These are phyloP conservation scores for Erysiphe neolycopersici DNA, from an alignment of 2,329 filamentous ascomycete genomes.

Conservation along the genomic window DNA sequence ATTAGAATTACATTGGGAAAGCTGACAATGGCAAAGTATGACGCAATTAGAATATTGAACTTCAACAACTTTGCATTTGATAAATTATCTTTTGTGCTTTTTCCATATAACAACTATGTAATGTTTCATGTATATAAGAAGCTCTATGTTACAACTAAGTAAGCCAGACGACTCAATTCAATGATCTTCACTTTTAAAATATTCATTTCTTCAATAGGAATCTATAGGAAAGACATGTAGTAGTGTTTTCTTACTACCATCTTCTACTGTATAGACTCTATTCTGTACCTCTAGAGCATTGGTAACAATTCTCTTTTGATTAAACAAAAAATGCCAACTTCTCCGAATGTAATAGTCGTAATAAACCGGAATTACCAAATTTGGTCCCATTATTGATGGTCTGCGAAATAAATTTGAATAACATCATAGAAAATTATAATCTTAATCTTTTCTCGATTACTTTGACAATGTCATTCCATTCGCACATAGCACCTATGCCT, in stretches of 20 bases:
- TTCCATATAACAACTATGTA: neutral
- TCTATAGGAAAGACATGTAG: no score
- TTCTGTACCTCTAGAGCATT: no score
- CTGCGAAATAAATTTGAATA: neutral
- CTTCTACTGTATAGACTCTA: no score
- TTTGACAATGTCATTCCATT: conserved; percentile 49
- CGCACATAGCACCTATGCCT: conserved; percentile 58
- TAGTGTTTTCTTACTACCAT: no score
- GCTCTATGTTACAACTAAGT: neutral
- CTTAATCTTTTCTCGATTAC: conserved; percentile 26
- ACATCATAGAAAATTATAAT: neutral
- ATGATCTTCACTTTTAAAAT: neutral
- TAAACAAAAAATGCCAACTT: no score
- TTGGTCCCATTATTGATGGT: neutral
- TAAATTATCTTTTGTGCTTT: neutral
- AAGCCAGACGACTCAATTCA: neutral
- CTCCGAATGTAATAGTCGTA: no score
- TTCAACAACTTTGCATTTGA: neutral
- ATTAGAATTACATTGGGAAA: neutral
- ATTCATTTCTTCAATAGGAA: neutral
- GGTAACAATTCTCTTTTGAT: no score
- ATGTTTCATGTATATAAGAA: neutral
- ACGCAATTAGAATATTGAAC: neutral
- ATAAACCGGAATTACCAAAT: no score
- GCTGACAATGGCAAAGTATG: neutral